phyloP scores from a whole-genome alignment of 441 rosid species.

The Cnidoscolus chayamansa region DNA sequence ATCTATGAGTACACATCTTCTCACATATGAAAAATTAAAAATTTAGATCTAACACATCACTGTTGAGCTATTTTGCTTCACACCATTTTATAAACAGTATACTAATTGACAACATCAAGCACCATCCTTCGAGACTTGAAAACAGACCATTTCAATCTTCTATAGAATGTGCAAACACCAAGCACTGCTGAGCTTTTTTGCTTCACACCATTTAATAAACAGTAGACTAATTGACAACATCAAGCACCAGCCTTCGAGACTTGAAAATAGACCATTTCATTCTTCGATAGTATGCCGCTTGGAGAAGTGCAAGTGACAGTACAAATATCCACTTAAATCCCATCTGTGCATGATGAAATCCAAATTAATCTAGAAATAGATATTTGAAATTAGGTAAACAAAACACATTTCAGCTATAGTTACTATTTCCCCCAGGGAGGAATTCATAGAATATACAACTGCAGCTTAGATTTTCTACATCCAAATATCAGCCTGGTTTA shows the following conservation, averaged over 20 bases:
- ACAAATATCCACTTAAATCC: conserved; percentile 99
- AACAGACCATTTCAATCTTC: conserved; percentile 87
- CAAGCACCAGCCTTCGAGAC: conserved; percentile 86
- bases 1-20: background rate
- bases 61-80: background rate
- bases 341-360: conserved; percentile 53
- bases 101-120: conserved; percentile 78
- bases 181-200: too few species aligned
- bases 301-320: conserved; percentile 92
- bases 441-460: too few species aligned
- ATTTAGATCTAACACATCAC: background rate
- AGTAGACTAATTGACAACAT: conserved; percentile 81
- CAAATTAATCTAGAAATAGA: background rate
- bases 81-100: background rate
- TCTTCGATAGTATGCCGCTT: conserved; percentile 88
- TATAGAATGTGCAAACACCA: conserved; percentile 24
- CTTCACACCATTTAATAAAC: too few species aligned
- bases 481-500: background rate
- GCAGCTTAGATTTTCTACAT: background rate
- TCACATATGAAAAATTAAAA: background rate
- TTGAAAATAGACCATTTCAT: conserved; percentile 89
- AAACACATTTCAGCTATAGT: background rate
- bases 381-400: background rate
- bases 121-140: conserved; percentile 81
- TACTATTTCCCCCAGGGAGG: background rate